Evolutionary conservation across 768 basidiomycete species (phyloP).

Genomic region (Leucogyrophana mollusca): DNA sequence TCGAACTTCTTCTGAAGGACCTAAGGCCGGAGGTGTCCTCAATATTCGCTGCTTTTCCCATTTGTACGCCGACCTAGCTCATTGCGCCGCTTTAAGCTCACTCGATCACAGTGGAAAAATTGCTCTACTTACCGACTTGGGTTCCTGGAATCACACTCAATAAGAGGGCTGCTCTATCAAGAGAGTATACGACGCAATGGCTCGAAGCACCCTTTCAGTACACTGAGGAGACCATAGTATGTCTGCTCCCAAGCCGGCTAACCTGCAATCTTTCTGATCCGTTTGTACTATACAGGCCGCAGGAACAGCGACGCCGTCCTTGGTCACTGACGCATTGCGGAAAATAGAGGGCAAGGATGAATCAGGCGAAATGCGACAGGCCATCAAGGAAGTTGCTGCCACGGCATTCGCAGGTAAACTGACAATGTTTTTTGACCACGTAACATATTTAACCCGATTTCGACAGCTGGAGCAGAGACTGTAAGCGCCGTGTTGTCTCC

Average conservation of each 20-base stretch:
- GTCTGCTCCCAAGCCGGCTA: background rate
- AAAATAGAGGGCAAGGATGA: background rate
- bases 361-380: background rate
- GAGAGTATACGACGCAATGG: background rate
- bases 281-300: background rate
- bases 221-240: conserved; percentile 23
- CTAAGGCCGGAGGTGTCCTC: background rate
- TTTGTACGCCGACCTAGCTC: background rate
- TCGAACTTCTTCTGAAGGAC: background rate
- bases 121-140: conserved; percentile 13
- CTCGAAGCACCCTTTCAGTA: conserved; percentile 19
- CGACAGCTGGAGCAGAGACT: background rate
- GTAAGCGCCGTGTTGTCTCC: background rate
- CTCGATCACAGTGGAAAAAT: conserved; percentile 2
- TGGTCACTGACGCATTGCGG: background rate
- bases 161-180: conserved; percentile 6
- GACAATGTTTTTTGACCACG: background rate
- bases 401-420: background rate
- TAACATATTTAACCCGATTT: background rate
- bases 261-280: background rate
- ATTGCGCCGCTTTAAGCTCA: background rate
- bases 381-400: background rate
- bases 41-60: background rate
- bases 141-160: conserved; percentile 11
- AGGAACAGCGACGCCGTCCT: background rate